phyloP scores from a whole-genome alignment of 2,329 filamentous ascomycete species.

The Byssothecium circinans region DNA sequence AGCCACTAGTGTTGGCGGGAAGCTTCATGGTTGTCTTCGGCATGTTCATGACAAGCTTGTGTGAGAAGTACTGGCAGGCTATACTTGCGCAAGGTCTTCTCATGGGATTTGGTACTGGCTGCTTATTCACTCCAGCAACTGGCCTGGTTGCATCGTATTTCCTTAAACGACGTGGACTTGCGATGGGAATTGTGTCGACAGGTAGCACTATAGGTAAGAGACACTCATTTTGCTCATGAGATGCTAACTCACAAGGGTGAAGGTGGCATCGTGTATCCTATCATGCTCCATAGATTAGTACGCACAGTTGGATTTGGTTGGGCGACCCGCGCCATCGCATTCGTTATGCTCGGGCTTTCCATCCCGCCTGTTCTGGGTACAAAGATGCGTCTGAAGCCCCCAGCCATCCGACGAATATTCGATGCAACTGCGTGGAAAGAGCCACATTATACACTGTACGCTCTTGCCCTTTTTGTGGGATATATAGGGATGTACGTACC shows the following conservation, averaged over 20 bases:
- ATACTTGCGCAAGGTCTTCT: constrained; percentile 28
- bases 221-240: neutral
- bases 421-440: neutral
- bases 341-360: neutral
- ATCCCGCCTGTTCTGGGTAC: neutral
- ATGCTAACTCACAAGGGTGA: too few relatives aligned
- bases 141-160: neutral
- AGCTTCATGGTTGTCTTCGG: constrained; percentile 45
- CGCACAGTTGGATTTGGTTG: neutral
- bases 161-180: neutral
- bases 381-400: neutral
- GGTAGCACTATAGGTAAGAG: constrained; percentile 1
- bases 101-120: neutral
- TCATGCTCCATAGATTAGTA: neutral
- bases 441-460: neutral
- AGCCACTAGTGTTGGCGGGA: constrained; percentile 48
- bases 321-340: neutral
- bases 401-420: neutral
- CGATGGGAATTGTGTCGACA: neutral
- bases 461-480: neutral
- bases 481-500: neutral
- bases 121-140: neutral
- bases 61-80: constrained; percentile 50
- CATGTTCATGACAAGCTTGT: constrained; percentile 54
- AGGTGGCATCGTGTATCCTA: constrained; percentile 3